Evolutionary conservation across 805 yeast genomes (phyloP), one percentile per base, ranked within the genome.

Genomic region (Candida saitoana): DNA sequence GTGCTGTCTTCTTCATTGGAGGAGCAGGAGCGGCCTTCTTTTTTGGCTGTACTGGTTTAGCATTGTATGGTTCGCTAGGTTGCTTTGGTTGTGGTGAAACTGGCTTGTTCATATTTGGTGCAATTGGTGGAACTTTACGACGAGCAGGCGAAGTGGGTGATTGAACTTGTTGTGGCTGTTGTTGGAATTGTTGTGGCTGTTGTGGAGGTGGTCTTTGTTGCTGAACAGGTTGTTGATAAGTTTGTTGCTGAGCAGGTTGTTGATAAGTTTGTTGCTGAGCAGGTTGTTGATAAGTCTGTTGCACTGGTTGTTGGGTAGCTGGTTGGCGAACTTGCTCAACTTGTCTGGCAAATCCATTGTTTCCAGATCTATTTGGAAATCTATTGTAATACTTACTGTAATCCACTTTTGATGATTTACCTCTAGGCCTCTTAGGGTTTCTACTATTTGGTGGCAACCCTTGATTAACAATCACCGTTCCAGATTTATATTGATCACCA

Each of bases 401-500:
- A 48, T 70, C 74, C 19, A 70, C 73, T 34, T 60, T 51, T 5
- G 60, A 45, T 2, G 67, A 51, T 15, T 40, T 47, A n/a, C 79
- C 80, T 58, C 79, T 79, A 22, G 98, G 98, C 51, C 84, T 79
- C 53, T 81, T 79, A 25, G 80, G 82, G 16, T 89, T 83, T n/a
- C 57, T 67, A 9, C 93, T 76, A 44, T 69, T 76, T 0, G 87
- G 81, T 5, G 96, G 89, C 47, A 77, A 71, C 12, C 99, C 99
- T 35, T 76, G 76, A 36, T 80, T 78, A 14, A 88, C 96, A 32
- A 79, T 80, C 18, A 93, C 90, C 0, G 87, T 79, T 48, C 95
- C 86, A 3, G 96, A 87, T 67, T 93, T 93, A 70, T 93, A 93
- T 8, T 67, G 45, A 60, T 93, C 98, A 34, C 85, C 73, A 49